Base-by-base conservation (phyloP, 2,329 filamentous ascomycete species). In the Fusarium citri region DNA sequence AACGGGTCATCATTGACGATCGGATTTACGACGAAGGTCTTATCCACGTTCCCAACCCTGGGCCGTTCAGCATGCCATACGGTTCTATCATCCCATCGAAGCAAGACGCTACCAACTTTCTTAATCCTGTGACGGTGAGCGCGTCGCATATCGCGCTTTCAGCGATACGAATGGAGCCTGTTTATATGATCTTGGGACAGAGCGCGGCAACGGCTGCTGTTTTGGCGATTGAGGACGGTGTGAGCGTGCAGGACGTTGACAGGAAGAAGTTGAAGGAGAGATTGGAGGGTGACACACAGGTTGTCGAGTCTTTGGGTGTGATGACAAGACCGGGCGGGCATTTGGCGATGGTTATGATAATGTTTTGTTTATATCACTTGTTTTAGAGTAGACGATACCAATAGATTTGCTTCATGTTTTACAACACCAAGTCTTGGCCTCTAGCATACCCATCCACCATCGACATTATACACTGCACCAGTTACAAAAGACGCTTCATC, bases 391-490 rank as follows among this genome's bases (percentile, higher is more conserved):
- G 14, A 14, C 20, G 5, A 23, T 9, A 6, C 14, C 2, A 12
- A 41, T 53, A 42, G 49, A 53, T 2, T n/a, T n/a, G 5, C 10
- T 12, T 37, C 3, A 37, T 37, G 34, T 11, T 6, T n/a, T 11
- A 6, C 12, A 6, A 14, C 6, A 1, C 2, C 7, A 0, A 7
- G 7, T 30, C 12, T 6, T 2, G 28, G 28, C 28, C 28, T 7
- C 46, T 16, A 75, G 5, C 68, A 76, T 2, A 73, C 56, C 70
- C 65, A 76, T 12, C 79, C 82, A 16, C 82, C 82, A 55, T 84
- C 82, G 2, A 83, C 79, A 18, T 77, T 78, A 28, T 83, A 83
- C 23, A 73, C 63, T 6, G 68, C 71, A 0, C 75, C 76, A 5
- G 70, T 77, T 2, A 76, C 68, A 41, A 74, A 76, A 0, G 64